Conservation (phyloP, 768 basidiomycete species). For the Tricholoma saponaceum region DNA sequence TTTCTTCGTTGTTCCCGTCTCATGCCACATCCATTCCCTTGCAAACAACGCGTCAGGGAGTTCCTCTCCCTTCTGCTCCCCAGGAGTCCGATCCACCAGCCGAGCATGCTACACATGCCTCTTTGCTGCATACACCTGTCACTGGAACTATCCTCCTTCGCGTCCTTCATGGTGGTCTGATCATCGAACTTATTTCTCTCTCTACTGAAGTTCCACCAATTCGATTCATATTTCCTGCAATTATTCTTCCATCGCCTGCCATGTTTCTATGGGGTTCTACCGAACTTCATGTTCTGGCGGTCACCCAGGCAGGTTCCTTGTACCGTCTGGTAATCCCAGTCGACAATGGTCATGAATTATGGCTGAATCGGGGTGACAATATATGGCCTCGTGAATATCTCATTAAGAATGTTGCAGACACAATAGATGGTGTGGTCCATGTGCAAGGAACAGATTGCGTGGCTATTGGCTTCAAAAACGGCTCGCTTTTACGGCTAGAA, state of each 20-base stretch:
- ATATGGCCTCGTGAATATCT: constrained; percentile 68
- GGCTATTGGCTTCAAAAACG: constrained; percentile 56
- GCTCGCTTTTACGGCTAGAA: constrained; percentile 67
- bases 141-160: constrained; percentile 71
- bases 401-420: constrained; percentile 48
- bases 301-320: constrained; percentile 65
- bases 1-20: constrained; percentile 60
- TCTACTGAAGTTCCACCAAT: constrained; percentile 61
- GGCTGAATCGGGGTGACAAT: constrained; percentile 49
- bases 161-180: constrained; percentile 67
- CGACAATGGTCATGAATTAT: constrained; percentile 46
- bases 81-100: constrained; percentile 43
- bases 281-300: constrained; percentile 67
- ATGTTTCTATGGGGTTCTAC: constrained; percentile 51
- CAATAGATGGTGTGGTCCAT: constrained; percentile 47
- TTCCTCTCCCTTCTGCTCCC: constrained; percentile 41
- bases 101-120: constrained; percentile 72
- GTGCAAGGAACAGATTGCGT: constrained; percentile 65
- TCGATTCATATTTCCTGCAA: constrained; percentile 74
- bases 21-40: constrained; percentile 49
- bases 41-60: constrained; percentile 54
- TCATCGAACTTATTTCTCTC: constrained; percentile 75
- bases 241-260: constrained; percentile 60
- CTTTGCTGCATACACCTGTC: constrained; percentile 48
- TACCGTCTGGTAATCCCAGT: constrained; percentile 69